Percentiles rank a stretch among this genome's conserved stretches.
These are phyloP conservation scores for Candida tallmaniae DNA, from an alignment of 805 yeast genomes.

Conservation along the genomic window DNA sequence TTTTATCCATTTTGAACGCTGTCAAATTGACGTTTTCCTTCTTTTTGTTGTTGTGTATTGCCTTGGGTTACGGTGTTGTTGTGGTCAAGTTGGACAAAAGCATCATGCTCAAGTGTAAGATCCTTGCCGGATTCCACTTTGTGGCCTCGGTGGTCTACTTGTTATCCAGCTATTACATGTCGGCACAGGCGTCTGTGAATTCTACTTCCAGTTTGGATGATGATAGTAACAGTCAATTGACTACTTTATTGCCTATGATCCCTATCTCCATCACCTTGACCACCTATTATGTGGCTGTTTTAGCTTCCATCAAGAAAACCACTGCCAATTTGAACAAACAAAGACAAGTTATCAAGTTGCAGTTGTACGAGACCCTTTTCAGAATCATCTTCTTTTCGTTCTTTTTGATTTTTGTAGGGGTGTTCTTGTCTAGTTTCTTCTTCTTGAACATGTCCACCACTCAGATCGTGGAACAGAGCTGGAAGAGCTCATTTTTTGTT, in stretches of 20 bases:
- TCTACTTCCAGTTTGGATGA: constrained; percentile 38
- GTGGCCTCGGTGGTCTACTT: constrained; percentile 31
- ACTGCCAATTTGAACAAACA: constrained; percentile 71
- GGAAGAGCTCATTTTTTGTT: constrained; percentile 88
- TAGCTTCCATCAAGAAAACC: constrained; percentile 71
- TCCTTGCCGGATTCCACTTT: constrained; percentile 39
- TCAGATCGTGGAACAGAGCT: constrained; percentile 76
- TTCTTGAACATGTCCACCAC: constrained; percentile 69
- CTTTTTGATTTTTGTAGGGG: constrained; percentile 64
- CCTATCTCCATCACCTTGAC: constrained; percentile 72
- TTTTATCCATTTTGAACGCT: constrained; percentile 76
- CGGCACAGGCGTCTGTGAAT: constrained; percentile 19
- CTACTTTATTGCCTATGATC: constrained; percentile 56
- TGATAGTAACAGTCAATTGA: constrained; percentile 41
- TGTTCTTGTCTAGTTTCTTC: constrained; percentile 64
- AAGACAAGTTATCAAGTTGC: constrained; percentile 86
- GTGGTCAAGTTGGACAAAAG: constrained; percentile 75
- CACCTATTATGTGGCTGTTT: constrained; percentile 67
- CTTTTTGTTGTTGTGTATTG: constrained; percentile 77
- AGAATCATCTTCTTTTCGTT: constrained; percentile 70
- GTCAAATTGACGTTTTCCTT: constrained; percentile 82
- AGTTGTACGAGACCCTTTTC: constrained; percentile 78
- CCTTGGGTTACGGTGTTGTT: constrained; percentile 94
- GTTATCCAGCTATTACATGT: constrained; percentile 28
- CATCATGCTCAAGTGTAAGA: constrained; percentile 56